Conservation (phyloP, 257 asterid species). For the Parsonsia alboflavescens region DNA sequence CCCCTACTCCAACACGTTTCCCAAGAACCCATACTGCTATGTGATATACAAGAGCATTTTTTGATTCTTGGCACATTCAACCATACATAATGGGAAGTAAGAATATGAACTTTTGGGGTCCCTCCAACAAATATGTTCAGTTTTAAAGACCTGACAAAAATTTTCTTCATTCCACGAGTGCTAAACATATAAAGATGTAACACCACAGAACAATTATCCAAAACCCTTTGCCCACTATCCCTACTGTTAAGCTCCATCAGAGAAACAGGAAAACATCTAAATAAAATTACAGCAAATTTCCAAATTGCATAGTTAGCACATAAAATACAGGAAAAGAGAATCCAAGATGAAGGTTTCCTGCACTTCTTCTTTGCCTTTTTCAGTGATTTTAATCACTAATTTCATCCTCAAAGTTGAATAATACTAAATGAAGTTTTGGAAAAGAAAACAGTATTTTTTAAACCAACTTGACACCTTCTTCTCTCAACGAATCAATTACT, state of each 20-base stretch:
- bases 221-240: not conserved
- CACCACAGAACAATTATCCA: not conserved
- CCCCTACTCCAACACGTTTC: conserved; percentile 7
- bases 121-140: not conserved
- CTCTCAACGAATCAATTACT: conserved; percentile 61
- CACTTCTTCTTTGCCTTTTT: not conserved
- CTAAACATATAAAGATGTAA: not conserved
- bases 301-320: not conserved
- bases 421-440: not conserved
- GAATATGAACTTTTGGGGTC: not conserved
- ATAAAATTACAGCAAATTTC: not conserved
- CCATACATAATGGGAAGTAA: conserved; percentile 4
- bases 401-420: not conserved
- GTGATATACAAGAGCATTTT: not conserved
- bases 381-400: not conserved
- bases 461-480: conserved; percentile 62
- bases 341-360: not conserved
- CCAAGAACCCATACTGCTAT: conserved; percentile 1
- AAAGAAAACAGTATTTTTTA: conserved; percentile 17
- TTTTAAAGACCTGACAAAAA: not conserved
- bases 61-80: conserved; percentile 9
- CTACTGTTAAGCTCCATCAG: not conserved
- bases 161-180: not conserved
- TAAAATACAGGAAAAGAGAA: not conserved
- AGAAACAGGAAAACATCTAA: not conserved